Percentiles rank a stretch among this genome's conserved stretches.
Evolutionary conservation across 306 rosid genomes (phyloP).

Genomic region (Prinsepia uniflora): DNA sequence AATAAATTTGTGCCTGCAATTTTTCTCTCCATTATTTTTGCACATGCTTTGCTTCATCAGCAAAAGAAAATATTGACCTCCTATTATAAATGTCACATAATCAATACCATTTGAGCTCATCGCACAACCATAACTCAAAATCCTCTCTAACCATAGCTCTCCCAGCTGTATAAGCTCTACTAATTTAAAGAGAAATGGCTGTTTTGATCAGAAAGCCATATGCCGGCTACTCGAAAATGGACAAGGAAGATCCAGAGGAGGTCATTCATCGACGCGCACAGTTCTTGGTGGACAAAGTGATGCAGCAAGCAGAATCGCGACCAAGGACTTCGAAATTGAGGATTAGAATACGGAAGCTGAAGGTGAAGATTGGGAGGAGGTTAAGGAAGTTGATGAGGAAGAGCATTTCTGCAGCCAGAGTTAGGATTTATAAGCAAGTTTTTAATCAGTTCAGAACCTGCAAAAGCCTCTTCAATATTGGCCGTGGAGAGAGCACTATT

Average conservation of each 20-base stretch:
- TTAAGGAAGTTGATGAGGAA: slow-evolving; percentile 64
- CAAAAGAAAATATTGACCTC: not conserved
- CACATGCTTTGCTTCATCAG: slow-evolving; percentile 63
- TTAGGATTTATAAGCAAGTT: slow-evolving; percentile 47
- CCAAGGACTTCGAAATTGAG: slow-evolving; percentile 43
- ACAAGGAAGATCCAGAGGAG: slow-evolving; percentile 78
- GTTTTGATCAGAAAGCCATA: slow-evolving; percentile 20
- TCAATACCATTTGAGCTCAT: slow-evolving; percentile 15
- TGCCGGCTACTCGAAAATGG: slow-evolving; percentile 51
- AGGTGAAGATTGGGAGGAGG: slow-evolving; percentile 68
- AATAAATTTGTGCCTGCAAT: slow-evolving; percentile 15
- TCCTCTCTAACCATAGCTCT: no score
- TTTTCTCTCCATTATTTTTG: slow-evolving; percentile 43
- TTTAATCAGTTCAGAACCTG: slow-evolving; percentile 44
- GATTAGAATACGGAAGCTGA: slow-evolving; percentile 62
- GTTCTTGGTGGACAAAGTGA: slow-evolving; percentile 67
- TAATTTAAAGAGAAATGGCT: slow-evolving; percentile 34
- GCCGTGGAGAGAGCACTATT: slow-evolving; percentile 33
- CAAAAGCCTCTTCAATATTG: slow-evolving; percentile 43
- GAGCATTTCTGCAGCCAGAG: slow-evolving; percentile 43
- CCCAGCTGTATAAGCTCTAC: no score
- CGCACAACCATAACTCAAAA: slow-evolving; percentile 7
- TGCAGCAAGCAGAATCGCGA: slow-evolving; percentile 50
- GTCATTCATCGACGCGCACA: slow-evolving; percentile 56
- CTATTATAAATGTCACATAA: slow-evolving; percentile 36